Evolutionary conservation across 257 asterid genomes (phyloP).

Genomic region (Solanum ossicruentum): DNA sequence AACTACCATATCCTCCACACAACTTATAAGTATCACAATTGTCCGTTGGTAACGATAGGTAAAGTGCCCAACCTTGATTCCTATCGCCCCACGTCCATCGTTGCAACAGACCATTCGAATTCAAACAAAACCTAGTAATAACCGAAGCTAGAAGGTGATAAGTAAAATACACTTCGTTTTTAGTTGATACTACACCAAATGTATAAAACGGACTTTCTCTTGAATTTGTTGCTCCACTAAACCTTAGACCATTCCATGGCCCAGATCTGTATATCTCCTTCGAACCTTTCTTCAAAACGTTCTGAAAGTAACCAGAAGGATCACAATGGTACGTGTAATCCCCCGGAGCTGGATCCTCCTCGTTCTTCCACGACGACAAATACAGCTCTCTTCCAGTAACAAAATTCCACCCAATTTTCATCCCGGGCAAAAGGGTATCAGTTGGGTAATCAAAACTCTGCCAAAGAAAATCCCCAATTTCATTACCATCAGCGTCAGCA

Average conservation of each 20-base stretch:
- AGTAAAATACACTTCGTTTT: slow-evolving; percentile 8
- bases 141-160: background rate
- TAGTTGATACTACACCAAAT: slow-evolving; percentile 3
- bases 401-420: slow-evolving; percentile 1
- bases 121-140: slow-evolving; percentile 9
- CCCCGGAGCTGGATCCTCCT: slow-evolving; percentile 33
- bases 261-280: slow-evolving; percentile 3
- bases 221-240: slow-evolving; percentile 8
- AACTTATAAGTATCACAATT: slow-evolving; percentile 19
- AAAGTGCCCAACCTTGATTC: slow-evolving; percentile 13
- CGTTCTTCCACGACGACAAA: slow-evolving; percentile 23
- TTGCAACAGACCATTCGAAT: slow-evolving; percentile 5
- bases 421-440: slow-evolving; percentile 9
- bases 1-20: slow-evolving; percentile 35
- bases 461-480: background rate
- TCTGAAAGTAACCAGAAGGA: slow-evolving; percentile 9
- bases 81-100: slow-evolving; percentile 18
- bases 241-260: slow-evolving; percentile 19
- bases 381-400: background rate
- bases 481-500: background rate
- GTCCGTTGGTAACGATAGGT: slow-evolving; percentile 7
- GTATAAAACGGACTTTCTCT: background rate
- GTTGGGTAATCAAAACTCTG: slow-evolving; percentile 19
- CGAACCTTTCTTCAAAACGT: background rate
- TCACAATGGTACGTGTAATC: slow-evolving; percentile 10